These are phyloP conservation scores for Guillardia theta DNA, from an alignment of 78 protist genomes.

Conservation along the genomic window DNA sequence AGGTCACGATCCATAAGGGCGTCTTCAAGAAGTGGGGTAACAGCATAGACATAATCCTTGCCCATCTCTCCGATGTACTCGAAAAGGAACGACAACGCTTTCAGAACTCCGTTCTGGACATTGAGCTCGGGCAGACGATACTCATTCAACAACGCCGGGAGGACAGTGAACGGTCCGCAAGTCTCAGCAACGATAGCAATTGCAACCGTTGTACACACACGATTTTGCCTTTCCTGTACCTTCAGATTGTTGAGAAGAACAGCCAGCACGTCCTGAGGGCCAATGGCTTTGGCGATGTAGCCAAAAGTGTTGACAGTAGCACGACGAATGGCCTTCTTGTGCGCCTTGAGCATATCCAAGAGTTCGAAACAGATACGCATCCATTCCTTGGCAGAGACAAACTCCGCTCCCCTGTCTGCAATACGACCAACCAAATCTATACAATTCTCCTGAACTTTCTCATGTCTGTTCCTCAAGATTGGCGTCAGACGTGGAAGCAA, in stretches of 20 bases:
- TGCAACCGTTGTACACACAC: slow-evolving; percentile 99
- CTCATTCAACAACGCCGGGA: slow-evolving; percentile 98
- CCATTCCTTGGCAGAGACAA: slow-evolving; percentile 94
- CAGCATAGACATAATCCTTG: slow-evolving; percentile 94
- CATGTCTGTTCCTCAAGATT: slow-evolving; percentile 88
- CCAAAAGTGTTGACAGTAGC: slow-evolving; percentile 96
- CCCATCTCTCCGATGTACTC: slow-evolving; percentile 94
- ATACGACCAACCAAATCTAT: slow-evolving; percentile 96
- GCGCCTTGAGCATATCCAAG: slow-evolving; percentile 94
- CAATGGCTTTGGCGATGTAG: slow-evolving; percentile 96
- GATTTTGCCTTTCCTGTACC: slow-evolving; percentile 95
- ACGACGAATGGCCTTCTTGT: slow-evolving; percentile 90
- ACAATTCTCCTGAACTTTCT: slow-evolving; percentile 89
- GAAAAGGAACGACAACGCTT: slow-evolving; percentile 95
- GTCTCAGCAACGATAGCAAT: slow-evolving; percentile 98
- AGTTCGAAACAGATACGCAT: slow-evolving; percentile 97
- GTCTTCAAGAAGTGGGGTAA: slow-evolving; percentile 94
- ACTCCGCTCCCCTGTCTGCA: slow-evolving; percentile 77
- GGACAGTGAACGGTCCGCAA: slow-evolving; percentile 95
- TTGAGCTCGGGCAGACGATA: slow-evolving; percentile 98
- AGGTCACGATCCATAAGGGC: slow-evolving; percentile 98
- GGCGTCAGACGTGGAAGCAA: slow-evolving; percentile 21
- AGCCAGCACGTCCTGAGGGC: slow-evolving; percentile 97
- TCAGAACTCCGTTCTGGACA: slow-evolving; percentile 98
- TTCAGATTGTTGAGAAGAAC: slow-evolving; percentile 95